These are phyloP conservation scores for Hypoxylon lenormandii DNA, from an alignment of 495 filamentous ascomycete species.

Conservation along the genomic window DNA sequence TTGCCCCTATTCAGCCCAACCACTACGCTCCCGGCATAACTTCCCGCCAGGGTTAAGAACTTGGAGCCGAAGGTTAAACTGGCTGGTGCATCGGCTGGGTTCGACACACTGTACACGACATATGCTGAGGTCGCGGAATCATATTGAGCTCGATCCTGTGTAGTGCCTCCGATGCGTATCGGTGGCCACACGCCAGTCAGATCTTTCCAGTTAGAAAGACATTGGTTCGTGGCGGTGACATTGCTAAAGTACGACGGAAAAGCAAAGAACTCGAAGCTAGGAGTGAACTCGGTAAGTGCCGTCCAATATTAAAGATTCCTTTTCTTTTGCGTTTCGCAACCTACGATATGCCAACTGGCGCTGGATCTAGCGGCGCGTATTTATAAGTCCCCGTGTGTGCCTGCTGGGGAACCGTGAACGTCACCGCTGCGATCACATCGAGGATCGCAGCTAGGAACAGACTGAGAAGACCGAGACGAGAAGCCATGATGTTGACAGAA, in stretches of 20 bases:
- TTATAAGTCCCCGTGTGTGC: constrained; percentile 47
- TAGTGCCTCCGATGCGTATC: constrained; percentile 71
- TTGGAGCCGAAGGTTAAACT: constrained; percentile 68
- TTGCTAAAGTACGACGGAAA: constrained; percentile 70
- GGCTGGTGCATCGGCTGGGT: constrained; percentile 64
- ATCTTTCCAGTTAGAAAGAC: constrained; percentile 66
- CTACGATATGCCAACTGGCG: constrained; percentile 68
- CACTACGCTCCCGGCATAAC: constrained; percentile 66
- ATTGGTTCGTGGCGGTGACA: constrained; percentile 66
- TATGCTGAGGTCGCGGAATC: constrained; percentile 63
- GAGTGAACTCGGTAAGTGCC: neutral
- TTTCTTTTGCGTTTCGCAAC: constrained; percentile 27
- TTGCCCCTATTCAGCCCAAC: constrained; percentile 69
- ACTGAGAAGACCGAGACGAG: constrained; percentile 6
- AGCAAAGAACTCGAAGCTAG: constrained; percentile 69
- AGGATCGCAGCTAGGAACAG: constrained; percentile 33
- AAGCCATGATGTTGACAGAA: constrained; percentile 28
- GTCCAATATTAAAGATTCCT: neutral
- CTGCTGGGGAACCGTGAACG: constrained; percentile 51
- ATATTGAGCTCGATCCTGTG: constrained; percentile 69
- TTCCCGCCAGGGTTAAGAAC: constrained; percentile 66
- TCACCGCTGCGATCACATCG: constrained; percentile 39
- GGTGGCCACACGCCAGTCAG: constrained; percentile 68
- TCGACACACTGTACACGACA: constrained; percentile 68
- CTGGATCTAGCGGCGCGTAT: constrained; percentile 57